These are phyloP conservation scores for Myriosclerotinia duriaeana DNA, from an alignment of 2,329 filamentous ascomycete species.

Conservation along the genomic window DNA sequence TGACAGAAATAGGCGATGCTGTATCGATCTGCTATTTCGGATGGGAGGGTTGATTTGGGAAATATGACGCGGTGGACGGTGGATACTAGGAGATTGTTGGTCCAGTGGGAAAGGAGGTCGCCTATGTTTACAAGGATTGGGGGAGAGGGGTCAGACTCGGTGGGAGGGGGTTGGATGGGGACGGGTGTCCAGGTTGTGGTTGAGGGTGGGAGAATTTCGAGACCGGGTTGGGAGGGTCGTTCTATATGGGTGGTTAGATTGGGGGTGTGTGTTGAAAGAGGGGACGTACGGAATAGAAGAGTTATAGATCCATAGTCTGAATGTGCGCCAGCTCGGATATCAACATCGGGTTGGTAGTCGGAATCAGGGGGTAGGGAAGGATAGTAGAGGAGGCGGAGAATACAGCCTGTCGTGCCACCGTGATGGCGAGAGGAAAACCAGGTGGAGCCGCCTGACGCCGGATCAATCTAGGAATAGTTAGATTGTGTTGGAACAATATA, in stretches of 20 bases:
- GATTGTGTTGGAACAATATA: neutral
- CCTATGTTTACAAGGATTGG: constrained; percentile 62
- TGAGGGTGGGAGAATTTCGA: constrained; percentile 70
- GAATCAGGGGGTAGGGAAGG: constrained; percentile 50
- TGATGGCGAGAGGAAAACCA: constrained; percentile 62
- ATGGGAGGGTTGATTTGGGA: constrained; percentile 39
- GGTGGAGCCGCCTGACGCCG: constrained; percentile 31
- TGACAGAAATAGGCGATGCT: constrained; percentile 70
- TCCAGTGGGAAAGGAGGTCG: constrained; percentile 81
- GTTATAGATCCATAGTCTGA: constrained; percentile 74
- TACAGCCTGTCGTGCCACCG: constrained; percentile 52
- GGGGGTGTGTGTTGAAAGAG: neutral
- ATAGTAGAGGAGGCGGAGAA: constrained; percentile 67
- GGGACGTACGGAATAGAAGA: constrained; percentile 64
- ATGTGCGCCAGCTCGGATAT: constrained; percentile 87
- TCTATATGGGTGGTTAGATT: constrained; percentile 41
- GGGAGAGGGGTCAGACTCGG: constrained; percentile 48
- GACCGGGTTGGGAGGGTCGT: constrained; percentile 75
- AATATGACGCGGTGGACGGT: constrained; percentile 90
- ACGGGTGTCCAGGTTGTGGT: constrained; percentile 59
- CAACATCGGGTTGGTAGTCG: constrained; percentile 51
- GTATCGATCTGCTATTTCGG: constrained; percentile 50
- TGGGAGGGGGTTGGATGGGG: constrained; percentile 62
- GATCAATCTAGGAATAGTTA: constrained; percentile 32
- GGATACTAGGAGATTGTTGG: constrained; percentile 78